A percentile compares a stretch with the other conserved stretches of the same genome.
Evolutionary conservation across 148 eudicot genomes (phyloP).

Genomic region (Talinum fruticosum): DNA sequence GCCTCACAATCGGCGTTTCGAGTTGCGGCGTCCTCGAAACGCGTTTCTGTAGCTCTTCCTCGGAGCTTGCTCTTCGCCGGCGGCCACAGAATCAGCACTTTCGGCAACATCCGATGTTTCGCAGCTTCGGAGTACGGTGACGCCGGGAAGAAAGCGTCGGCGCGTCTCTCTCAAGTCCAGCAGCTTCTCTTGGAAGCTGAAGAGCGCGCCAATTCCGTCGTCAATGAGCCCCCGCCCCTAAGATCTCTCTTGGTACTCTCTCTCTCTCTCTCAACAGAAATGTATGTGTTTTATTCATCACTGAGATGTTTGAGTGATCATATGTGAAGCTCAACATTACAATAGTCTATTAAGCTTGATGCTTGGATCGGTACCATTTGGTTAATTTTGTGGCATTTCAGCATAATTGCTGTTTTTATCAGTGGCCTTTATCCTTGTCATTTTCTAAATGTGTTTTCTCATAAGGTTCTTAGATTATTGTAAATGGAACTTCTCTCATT

Average conservation of each 20-base stretch:
- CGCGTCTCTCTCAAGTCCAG: constrained; percentile 68
- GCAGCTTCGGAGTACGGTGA: constrained; percentile 42
- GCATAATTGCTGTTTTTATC: neutral
- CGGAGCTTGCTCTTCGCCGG: constrained; percentile 6
- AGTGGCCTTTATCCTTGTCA: neutral
- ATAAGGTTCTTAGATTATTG: neutral
- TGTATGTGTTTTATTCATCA: neutral
- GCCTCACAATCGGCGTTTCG: constrained; percentile 22
- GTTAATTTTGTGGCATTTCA: neutral
- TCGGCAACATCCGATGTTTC: constrained; percentile 28
- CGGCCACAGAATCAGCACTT: constrained; percentile 38
- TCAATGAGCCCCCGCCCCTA: constrained; percentile 61
- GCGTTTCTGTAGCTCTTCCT: constrained; percentile 17
- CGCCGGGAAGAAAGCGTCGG: constrained; percentile 51
- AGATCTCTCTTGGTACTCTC: constrained; percentile 54
- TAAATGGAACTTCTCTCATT: neutral
- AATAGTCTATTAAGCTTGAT: neutral
- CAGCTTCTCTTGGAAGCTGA: constrained; percentile 58
- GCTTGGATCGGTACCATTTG: neutral
- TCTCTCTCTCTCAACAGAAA: neutral
- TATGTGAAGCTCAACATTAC: neutral
- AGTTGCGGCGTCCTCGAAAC: constrained; percentile 14
- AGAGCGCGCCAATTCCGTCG: constrained; percentile 56
- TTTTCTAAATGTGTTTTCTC: neutral
- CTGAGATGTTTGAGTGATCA: neutral